Percentiles rank a stretch among this genome's conserved stretches.
Evolutionary conservation across 2,329 filamentous ascomycete species (phyloP).

Genomic region (Fusarium annulatum): DNA sequence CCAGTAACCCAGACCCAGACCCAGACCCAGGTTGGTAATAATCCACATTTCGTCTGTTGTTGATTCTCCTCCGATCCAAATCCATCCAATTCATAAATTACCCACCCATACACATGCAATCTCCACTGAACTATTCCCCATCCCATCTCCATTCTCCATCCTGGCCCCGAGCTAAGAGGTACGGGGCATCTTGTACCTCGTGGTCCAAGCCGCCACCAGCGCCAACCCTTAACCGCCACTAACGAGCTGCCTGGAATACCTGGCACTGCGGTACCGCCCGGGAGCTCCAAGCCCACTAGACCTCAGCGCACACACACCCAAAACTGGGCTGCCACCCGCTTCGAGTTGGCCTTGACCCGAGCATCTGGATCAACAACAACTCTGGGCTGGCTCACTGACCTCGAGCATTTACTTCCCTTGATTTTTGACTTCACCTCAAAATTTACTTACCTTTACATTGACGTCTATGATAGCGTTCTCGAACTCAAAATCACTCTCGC

Average conservation of each 20-base stretch:
- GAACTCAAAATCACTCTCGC: slow-evolving; percentile 14
- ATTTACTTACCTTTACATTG: slow-evolving; percentile 3
- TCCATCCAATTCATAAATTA: slow-evolving; percentile 21
- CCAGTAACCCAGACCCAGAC: background rate
- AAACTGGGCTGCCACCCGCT: slow-evolving; percentile 44
- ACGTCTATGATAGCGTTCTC: background rate
- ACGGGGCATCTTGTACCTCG: slow-evolving; percentile 28
- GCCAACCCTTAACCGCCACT: slow-evolving; percentile 35
- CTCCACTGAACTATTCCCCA: slow-evolving; percentile 34
- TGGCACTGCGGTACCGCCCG: slow-evolving; percentile 21
- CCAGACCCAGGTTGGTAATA: slow-evolving; percentile 1
- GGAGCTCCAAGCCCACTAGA: slow-evolving; percentile 18
- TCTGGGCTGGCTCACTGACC: background rate
- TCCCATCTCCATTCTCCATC: slow-evolving; percentile 38
- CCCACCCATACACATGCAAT: slow-evolving; percentile 35
- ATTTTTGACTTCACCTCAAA: slow-evolving; percentile 8
- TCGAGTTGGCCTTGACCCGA: slow-evolving; percentile 42
- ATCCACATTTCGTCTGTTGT: slow-evolving; percentile 32
- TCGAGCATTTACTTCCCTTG: background rate
- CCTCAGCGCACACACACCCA: slow-evolving; percentile 30
- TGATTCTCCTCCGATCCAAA: slow-evolving; percentile 23
- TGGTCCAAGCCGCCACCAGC: slow-evolving; percentile 34
- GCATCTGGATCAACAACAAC: slow-evolving; percentile 45
- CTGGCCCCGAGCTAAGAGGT: slow-evolving; percentile 32
- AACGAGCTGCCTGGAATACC: slow-evolving; percentile 29